Conservation (phyloP, 305 asterid species). For the Fraxinus sp. region DNA sequence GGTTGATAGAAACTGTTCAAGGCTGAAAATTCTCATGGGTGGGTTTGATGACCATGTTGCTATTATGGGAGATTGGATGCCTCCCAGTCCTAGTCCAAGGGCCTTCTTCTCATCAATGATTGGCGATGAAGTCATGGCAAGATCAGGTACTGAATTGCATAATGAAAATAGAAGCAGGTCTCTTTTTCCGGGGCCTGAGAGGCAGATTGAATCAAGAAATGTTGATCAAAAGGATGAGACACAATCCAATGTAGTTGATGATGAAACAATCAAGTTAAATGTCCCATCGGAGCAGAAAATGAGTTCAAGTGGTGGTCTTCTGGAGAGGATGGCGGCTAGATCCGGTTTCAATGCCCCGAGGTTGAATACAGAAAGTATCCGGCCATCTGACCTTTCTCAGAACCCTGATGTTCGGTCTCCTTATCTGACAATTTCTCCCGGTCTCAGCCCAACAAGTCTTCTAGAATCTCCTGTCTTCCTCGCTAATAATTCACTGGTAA, state of each 20-base stretch:
- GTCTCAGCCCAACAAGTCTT: slow-evolving; percentile 83
- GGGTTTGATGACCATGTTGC: slow-evolving; percentile 72
- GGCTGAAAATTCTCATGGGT: slow-evolving; percentile 37
- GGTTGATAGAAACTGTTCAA: neutral
- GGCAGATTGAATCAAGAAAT: slow-evolving; percentile 19
- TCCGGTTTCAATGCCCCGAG: slow-evolving; percentile 90
- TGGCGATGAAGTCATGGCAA: slow-evolving; percentile 20
- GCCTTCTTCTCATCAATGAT: slow-evolving; percentile 37
- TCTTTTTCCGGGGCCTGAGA: slow-evolving; percentile 28
- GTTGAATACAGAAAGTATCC: slow-evolving; percentile 70
- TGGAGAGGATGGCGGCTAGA: slow-evolving; percentile 84
- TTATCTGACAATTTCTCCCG: slow-evolving; percentile 78
- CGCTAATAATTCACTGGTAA: slow-evolving; percentile 64
- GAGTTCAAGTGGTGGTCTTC: slow-evolving; percentile 61
- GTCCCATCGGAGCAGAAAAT: slow-evolving; percentile 34
- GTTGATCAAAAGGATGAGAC: slow-evolving; percentile 30
- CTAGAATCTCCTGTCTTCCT: slow-evolving; percentile 94
- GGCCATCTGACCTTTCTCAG: slow-evolving; percentile 55
- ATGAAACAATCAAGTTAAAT: slow-evolving; percentile 36
- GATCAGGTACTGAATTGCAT: slow-evolving; percentile 1
- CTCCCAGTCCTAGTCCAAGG: slow-evolving; percentile 56
- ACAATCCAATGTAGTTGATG: slow-evolving; percentile 25
- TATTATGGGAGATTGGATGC: slow-evolving; percentile 70
- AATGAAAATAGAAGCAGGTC: slow-evolving; percentile 17
- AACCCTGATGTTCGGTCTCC: slow-evolving; percentile 61